Conservation (phyloP, 2,329 filamentous ascomycete genomes). For the Raffaelea ambrosiae region DNA sequence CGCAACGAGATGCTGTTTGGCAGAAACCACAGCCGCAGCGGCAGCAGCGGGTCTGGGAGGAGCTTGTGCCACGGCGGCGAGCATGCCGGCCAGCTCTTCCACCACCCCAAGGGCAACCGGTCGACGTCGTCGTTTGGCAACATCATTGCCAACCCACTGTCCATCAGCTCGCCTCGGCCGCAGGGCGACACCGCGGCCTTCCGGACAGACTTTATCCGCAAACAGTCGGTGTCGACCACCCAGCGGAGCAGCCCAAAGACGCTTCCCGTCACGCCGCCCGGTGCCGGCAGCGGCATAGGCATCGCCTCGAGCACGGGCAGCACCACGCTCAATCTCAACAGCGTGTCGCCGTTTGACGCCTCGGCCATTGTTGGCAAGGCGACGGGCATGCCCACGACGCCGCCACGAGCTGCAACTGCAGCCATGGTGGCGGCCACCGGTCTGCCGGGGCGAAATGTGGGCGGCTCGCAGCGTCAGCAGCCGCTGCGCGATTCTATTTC, state of each 20-base stretch:
- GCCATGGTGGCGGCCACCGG: conserved; percentile 14
- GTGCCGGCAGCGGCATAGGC: conserved; percentile 4
- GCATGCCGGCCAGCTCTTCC: conserved; percentile 9
- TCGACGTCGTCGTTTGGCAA: conserved; percentile 35
- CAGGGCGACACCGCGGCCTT: conserved; percentile 27
- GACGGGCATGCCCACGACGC: background rate
- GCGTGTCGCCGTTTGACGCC: conserved; percentile 1
- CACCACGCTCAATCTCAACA: conserved; percentile 6
- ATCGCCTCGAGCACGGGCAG: conserved; percentile 4
- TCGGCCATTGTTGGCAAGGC: background rate
- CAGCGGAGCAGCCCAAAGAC: conserved; percentile 1
- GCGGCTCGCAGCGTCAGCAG: background rate
- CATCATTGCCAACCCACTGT: conserved; percentile 50
- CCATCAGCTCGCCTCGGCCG: conserved; percentile 49
- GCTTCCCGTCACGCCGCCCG: conserved; percentile 6
- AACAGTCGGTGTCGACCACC: conserved; percentile 15
- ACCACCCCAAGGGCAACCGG: conserved; percentile 14
- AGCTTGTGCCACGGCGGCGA: background rate
- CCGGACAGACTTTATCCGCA: conserved; percentile 46
- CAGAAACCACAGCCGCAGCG: conserved; percentile 4
- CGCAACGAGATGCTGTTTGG: conserved; percentile 13
- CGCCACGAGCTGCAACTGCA: conserved; percentile 10
- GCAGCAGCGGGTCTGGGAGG: conserved; percentile 2
- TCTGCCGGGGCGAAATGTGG: background rate
- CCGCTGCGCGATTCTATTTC: conserved; percentile 3